A percentile compares a stretch with the other conserved stretches of the same genome.
Conservation (phyloP, 164 flowering plant genomes). For the Nymphaea colorata region DNA sequence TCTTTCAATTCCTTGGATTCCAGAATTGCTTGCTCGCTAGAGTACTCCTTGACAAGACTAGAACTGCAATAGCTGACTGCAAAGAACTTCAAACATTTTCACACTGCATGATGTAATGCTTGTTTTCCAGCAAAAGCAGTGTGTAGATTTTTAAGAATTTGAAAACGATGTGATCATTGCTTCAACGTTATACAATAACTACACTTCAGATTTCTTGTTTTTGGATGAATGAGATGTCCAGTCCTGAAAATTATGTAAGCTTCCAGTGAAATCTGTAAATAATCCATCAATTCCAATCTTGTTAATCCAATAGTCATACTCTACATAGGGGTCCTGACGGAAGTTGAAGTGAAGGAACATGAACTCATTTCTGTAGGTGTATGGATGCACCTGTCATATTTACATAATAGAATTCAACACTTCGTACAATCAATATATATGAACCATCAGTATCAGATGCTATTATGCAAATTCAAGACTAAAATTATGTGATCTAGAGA, state of each 20-base stretch:
- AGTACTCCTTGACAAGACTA: background rate
- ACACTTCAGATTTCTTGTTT: conserved; percentile 13
- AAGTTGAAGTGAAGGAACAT: conserved; percentile 56
- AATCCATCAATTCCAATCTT: conserved; percentile 79
- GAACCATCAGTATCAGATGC: no score
- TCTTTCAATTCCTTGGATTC: background rate
- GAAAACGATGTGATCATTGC: conserved; percentile 11
- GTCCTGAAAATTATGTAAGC: conserved; percentile 65
- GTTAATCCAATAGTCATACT: conserved; percentile 80
- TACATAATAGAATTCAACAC: conserved; percentile 2
- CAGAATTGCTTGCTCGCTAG: background rate
- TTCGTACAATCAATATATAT: no score
- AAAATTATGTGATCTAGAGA: no score
- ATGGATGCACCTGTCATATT: conserved; percentile 81
- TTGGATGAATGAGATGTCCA: conserved; percentile 32
- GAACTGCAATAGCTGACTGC: background rate
- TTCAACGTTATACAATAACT: conserved; percentile 42
- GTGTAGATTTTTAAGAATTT: background rate
- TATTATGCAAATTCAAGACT: no score
- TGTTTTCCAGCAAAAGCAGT: background rate
- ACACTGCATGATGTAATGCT: background rate
- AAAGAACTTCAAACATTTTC: background rate
- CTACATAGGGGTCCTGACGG: conserved; percentile 68
- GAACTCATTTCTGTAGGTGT: conserved; percentile 79
- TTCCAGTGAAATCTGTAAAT: conserved; percentile 93